Evolutionary conservation across 768 basidiomycete genomes (phyloP), one percentile per base, ranked within the genome.

Genomic region (Hemileccinum impolitum): DNA sequence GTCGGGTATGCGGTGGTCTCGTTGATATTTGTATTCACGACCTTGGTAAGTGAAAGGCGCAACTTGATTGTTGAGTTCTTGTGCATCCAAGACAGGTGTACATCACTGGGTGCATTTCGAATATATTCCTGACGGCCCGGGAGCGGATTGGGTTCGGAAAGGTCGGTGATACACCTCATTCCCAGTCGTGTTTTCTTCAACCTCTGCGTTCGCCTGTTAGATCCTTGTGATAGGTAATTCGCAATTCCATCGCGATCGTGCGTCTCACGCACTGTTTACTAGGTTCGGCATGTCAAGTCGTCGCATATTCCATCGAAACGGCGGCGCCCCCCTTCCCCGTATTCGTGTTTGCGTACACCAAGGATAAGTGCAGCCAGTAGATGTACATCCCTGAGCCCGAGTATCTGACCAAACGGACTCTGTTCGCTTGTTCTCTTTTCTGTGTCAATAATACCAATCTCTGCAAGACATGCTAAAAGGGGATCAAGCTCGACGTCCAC

Each of bases 11-110:
- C 73, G 1, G 46, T 75, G 9, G 80, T 83, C 15, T 82, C 81
- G 1, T 53, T 82, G n/a, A 67, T 82, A 21, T 85, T 84, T 62
- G 69, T 84, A 28, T 69, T 71, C 45, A 67, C 69, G 35, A 74
- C 70, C 43, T 31, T 75, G 15, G 75, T 75, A 57, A 45, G 71
- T 37, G 8, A 41, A 31, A 13, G 13, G 14, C 14, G 18, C 23
- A 12, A 11, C 11, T 30, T 19, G 13, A 5, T 21, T 8, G 15
- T 67, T 70, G 70, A 50, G 38, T 17, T 47, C 48, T 15, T n/a
- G 12, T 13, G 41, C 10, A 11, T 40, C 6, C 9, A 31, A 18
- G 30, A 7, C 39, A 73, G 70, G 71, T 78, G 0, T 78, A 72
- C 51, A 43, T 80, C 6, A 35, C 59, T 15, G 77, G 72, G 4